Percentiles rank a stretch among this genome's conserved stretches.
phyloP scores from a whole-genome alignment of 78 protist species.

The Anaeramoeba ignava region DNA sequence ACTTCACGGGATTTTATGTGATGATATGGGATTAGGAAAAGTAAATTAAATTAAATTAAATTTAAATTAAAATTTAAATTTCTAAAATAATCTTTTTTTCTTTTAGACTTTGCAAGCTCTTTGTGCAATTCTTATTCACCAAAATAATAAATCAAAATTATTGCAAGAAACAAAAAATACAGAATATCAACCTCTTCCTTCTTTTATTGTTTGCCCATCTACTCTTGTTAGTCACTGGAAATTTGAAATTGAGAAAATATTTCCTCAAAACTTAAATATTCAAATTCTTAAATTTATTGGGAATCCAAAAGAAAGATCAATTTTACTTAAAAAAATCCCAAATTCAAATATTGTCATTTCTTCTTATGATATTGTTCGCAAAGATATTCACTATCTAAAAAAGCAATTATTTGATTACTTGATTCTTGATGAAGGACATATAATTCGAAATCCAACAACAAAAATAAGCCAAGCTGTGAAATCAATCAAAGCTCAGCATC shows the following conservation, averaged over 20 bases:
- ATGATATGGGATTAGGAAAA: background rate
- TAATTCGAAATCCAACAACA: background rate
- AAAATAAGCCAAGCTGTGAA: conserved; percentile 46
- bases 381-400: background rate
- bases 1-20: background rate
- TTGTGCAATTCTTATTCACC: too few species aligned
- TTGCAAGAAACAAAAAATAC: too few species aligned
- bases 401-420: background rate
- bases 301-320: background rate
- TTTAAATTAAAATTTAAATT: too few species aligned
- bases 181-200: conserved; percentile 35
- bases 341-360: background rate
- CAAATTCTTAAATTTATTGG: background rate
- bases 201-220: conserved; percentile 82
- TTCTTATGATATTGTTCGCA: background rate
- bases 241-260: conserved; percentile 1
- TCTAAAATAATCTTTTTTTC: too few species aligned
- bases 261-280: background rate
- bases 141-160: too few species aligned
- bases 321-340: background rate
- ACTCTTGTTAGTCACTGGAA: conserved; percentile 80
- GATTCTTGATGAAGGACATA: background rate
- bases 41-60: background rate
- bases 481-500: conserved; percentile 49
- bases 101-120: too few species aligned